A percentile compares a stretch with the other conserved stretches of the same genome.
phyloP scores from a whole-genome alignment of 768 basidiomycete species.

The Russula dissimulans region DNA sequence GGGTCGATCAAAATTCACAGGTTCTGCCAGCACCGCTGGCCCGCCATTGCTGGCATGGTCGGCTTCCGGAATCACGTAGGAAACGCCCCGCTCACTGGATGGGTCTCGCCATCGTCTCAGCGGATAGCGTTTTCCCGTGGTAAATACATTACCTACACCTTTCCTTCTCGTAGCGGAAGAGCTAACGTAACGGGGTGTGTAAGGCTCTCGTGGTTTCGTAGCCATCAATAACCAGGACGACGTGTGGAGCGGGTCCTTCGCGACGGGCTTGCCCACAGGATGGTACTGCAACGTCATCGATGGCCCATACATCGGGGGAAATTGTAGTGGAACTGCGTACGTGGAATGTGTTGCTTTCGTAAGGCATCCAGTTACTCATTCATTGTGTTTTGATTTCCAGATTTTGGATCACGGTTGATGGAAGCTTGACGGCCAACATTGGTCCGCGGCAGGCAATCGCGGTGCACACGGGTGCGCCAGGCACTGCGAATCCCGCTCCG shows the following conservation, averaged over 20 bases:
- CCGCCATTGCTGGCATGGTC: slow-evolving; percentile 48
- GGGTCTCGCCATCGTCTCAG: slow-evolving; percentile 47
- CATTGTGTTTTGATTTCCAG: slow-evolving; percentile 11
- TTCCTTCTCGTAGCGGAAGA: neutral
- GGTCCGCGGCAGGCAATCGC: slow-evolving; percentile 23
- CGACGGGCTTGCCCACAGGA: slow-evolving; percentile 48
- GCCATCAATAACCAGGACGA: slow-evolving; percentile 58
- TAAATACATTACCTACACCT: slow-evolving; percentile 10
- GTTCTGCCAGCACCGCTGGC: slow-evolving; percentile 58
- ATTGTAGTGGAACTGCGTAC: slow-evolving; percentile 45
- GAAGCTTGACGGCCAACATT: slow-evolving; percentile 22
- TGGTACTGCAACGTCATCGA: slow-evolving; percentile 58
- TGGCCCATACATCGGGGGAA: slow-evolving; percentile 32
- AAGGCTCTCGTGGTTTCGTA: slow-evolving; percentile 49
- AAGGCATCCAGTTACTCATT: neutral
- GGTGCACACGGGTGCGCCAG: slow-evolving; percentile 19
- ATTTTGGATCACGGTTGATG: slow-evolving; percentile 5
- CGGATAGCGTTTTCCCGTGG: slow-evolving; percentile 64
- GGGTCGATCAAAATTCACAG: slow-evolving; percentile 3
- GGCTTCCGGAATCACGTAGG: slow-evolving; percentile 56
- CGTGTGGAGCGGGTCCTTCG: slow-evolving; percentile 46
- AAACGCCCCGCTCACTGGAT: slow-evolving; percentile 40
- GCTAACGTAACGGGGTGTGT: slow-evolving; percentile 15
- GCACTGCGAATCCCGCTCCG: neutral
- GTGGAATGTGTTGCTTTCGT: neutral